Conservation (phyloP, 352 stramenopile species). For the Thalassiosira pacifica region DNA sequence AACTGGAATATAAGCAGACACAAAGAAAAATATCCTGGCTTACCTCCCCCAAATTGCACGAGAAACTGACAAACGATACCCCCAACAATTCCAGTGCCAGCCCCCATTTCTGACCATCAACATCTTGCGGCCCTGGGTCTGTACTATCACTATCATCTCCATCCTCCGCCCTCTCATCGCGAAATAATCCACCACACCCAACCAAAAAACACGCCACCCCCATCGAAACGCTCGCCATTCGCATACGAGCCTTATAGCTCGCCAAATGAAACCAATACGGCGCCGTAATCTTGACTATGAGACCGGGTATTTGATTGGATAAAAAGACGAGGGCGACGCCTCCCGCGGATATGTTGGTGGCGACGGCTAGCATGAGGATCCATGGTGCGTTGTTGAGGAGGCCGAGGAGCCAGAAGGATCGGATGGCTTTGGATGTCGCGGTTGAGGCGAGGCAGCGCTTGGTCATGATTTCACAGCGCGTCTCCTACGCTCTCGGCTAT, state of each 20-base stretch:
- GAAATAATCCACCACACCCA: constrained; percentile 81
- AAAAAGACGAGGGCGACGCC: constrained; percentile 90
- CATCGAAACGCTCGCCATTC: constrained; percentile 88
- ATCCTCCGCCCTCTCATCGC: constrained; percentile 27
- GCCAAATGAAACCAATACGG: constrained; percentile 95
- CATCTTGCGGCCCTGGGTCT: constrained; percentile 8
- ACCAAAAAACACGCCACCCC: constrained; percentile 83
- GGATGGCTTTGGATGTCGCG: constrained; percentile 9
- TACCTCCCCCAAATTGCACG: constrained; percentile 73
- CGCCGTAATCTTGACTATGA: constrained; percentile 91
- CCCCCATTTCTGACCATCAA: neutral
- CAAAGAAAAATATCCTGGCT: too few relatives aligned
- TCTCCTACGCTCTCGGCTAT: too few relatives aligned
- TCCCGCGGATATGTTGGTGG: constrained; percentile 92
- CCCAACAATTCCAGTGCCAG: constrained; percentile 88
- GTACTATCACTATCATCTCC: constrained; percentile 15
- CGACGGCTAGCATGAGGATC: constrained; percentile 94
- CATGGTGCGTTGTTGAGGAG: constrained; percentile 94
- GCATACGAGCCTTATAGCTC: constrained; percentile 89
- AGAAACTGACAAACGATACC: constrained; percentile 85
- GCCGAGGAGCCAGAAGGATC: constrained; percentile 91
- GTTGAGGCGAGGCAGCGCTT: constrained; percentile 4
- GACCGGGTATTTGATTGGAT: constrained; percentile 90
- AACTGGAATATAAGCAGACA: too few relatives aligned
- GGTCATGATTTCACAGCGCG: too few relatives aligned